Conservation (phyloP, 495 filamentous ascomycete genomes). For the Penicillium mononematosum region DNA sequence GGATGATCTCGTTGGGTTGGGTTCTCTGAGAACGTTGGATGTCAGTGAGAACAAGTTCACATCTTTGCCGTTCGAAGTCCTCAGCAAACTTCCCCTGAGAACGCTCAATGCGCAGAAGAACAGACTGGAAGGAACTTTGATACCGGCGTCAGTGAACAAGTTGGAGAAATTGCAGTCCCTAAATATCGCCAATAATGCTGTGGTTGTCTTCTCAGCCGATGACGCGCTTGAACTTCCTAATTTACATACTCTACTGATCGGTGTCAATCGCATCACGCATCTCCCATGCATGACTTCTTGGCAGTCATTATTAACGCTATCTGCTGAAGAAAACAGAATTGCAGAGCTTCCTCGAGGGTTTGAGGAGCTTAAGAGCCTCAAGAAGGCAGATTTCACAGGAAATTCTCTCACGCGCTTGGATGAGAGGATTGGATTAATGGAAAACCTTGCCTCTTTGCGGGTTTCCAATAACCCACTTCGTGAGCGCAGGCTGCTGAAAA, state of each 20-base stretch:
- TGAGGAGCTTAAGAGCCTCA: constrained; percentile 60
- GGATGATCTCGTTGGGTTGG: constrained; percentile 58
- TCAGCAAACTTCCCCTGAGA: constrained; percentile 65
- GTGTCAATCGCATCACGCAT: constrained; percentile 68
- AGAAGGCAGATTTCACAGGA: constrained; percentile 74
- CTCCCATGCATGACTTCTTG: constrained; percentile 72
- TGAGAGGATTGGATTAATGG: constrained; percentile 75
- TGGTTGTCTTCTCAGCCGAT: constrained; percentile 55
- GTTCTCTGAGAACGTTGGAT: constrained; percentile 69
- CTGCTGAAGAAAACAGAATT: constrained; percentile 78
- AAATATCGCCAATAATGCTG: constrained; percentile 72
- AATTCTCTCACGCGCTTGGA: constrained; percentile 79
- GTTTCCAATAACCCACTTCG: constrained; percentile 83
- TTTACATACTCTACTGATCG: constrained; percentile 70
- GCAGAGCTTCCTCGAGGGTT: constrained; percentile 73
- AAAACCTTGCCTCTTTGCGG: constrained; percentile 66
- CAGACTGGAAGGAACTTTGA: constrained; percentile 67
- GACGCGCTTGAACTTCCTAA: constrained; percentile 61
- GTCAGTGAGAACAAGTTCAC: constrained; percentile 72
- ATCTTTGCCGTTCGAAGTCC: constrained; percentile 62
- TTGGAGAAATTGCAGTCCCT: constrained; percentile 66
- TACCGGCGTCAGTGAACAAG: constrained; percentile 56
- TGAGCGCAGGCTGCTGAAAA: constrained; percentile 78
- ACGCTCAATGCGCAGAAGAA: constrained; percentile 82
- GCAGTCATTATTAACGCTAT: constrained; percentile 67